Evolutionary conservation across 2,329 filamentous ascomycete genomes (phyloP).

Genomic region (Fonsecaea pugnacius): DNA sequence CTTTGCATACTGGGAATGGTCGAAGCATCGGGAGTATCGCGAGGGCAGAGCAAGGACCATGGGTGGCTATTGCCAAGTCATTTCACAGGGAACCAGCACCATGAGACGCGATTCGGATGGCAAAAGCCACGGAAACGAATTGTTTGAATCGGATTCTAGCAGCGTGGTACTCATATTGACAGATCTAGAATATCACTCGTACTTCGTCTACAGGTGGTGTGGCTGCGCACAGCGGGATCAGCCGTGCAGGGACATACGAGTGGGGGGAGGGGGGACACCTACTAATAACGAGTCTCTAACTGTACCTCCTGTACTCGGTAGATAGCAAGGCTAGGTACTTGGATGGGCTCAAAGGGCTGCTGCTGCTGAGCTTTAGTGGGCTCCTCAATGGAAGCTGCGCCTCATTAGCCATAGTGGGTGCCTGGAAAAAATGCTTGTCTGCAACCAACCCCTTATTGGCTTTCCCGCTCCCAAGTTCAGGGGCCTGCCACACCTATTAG

Average conservation of each 20-base stretch:
- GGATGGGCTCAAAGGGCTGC: no score
- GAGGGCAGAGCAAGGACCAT: neutral
- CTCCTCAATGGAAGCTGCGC: neutral
- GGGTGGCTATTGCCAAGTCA: neutral
- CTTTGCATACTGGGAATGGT: neutral
- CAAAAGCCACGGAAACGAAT: neutral
- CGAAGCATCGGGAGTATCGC: neutral
- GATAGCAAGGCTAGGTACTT: no score
- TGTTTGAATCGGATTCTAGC: neutral
- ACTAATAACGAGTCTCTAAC: neutral
- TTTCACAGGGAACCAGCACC: neutral
- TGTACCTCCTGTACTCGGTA: neutral
- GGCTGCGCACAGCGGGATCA: neutral
- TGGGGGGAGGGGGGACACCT: neutral
- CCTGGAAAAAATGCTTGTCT: neutral
- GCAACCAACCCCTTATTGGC: neutral
- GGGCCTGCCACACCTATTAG: neutral
- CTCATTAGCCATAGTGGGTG: neutral
- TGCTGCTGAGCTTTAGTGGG: neutral
- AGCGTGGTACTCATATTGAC: neutral
- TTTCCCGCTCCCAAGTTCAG: no score
- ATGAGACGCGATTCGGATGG: neutral
- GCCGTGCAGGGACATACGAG: neutral
- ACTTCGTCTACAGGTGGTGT: neutral
- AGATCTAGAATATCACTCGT: neutral